Evolutionary conservation across 2,329 filamentous ascomycete species (phyloP).

Genomic region (Fusarium sarcochroum): DNA sequence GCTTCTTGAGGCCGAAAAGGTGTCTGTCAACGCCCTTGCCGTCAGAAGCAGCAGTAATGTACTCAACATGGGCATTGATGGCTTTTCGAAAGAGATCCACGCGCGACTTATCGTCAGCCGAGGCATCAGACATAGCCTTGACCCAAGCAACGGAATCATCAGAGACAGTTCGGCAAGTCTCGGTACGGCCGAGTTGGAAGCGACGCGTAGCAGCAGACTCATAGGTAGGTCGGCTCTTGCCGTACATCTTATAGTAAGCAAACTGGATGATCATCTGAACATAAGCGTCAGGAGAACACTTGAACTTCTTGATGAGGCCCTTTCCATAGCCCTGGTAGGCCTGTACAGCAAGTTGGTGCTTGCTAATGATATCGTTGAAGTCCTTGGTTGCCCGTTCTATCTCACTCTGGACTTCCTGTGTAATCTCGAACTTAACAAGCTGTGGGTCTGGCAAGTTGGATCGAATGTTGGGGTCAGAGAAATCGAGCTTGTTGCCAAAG

Average conservation of each 20-base stretch:
- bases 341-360: slow-evolving; percentile 93
- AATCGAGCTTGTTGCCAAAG: slow-evolving; percentile 94
- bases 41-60: slow-evolving; percentile 89
- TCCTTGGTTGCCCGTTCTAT: slow-evolving; percentile 84
- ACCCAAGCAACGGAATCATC: slow-evolving; percentile 95
- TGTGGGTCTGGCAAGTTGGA: slow-evolving; percentile 87
- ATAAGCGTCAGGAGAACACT: slow-evolving; percentile 96
- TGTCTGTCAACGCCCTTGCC: slow-evolving; percentile 96
- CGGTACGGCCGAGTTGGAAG: slow-evolving; percentile 96
- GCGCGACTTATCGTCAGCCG: slow-evolving; percentile 73
- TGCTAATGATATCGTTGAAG: slow-evolving; percentile 84
- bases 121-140: slow-evolving; percentile 82
- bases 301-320: slow-evolving; percentile 99
- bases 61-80: slow-evolving; percentile 85
- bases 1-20: slow-evolving; percentile 96
- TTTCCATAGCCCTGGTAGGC: slow-evolving; percentile 98
- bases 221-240: slow-evolving; percentile 97
- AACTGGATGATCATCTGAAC: slow-evolving; percentile 99
- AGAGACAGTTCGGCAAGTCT: slow-evolving; percentile 93
- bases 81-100: slow-evolving; percentile 86
- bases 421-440: slow-evolving; percentile 83
- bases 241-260: slow-evolving; percentile 99
- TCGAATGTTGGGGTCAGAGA: slow-evolving; percentile 82
- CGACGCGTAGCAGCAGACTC: slow-evolving; percentile 95
- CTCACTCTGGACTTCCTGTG: slow-evolving; percentile 79